phyloP scores from a whole-genome alignment of 1,139 yeast species.

The Schizosaccharomyces versatilis region DNA sequence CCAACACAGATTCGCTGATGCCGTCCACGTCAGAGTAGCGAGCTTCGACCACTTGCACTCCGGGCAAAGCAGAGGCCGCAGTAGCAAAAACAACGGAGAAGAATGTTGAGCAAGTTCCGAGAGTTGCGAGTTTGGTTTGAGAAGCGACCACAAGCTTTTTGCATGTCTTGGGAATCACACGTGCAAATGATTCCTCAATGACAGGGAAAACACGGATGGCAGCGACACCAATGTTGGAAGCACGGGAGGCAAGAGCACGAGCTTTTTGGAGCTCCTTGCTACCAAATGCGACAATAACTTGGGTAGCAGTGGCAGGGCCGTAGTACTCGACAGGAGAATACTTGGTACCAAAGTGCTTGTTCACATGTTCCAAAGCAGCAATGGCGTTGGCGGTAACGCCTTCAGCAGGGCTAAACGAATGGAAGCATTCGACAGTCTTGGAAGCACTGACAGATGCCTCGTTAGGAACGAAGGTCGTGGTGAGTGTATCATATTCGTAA shows the following conservation, averaged over 20 bases:
- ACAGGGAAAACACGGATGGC: constrained; percentile 1
- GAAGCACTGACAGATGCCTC: neutral
- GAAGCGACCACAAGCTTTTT: neutral
- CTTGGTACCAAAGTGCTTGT: neutral
- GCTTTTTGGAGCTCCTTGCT: neutral
- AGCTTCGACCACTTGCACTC: neutral
- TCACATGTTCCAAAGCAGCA: neutral
- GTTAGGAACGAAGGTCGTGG: neutral
- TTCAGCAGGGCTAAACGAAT: neutral
- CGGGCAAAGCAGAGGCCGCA: neutral
- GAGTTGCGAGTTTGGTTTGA: neutral
- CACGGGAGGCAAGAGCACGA: neutral
- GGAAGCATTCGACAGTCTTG: neutral
- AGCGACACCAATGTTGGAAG: neutral
- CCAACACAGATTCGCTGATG: neutral
- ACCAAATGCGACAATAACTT: neutral
- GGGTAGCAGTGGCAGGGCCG: neutral
- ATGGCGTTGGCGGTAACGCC: neutral
- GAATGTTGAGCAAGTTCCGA: neutral
- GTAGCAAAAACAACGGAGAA: neutral
- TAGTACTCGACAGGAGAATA: neutral
- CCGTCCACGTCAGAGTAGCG: neutral
- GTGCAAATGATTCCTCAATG: neutral
- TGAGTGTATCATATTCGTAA: neutral
- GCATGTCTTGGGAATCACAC: neutral